Evolutionary conservation across 2,329 filamentous ascomycete species (phyloP), one percentile per base, ranked within the genome.

Genomic region (Xylariaceae sp.): DNA sequence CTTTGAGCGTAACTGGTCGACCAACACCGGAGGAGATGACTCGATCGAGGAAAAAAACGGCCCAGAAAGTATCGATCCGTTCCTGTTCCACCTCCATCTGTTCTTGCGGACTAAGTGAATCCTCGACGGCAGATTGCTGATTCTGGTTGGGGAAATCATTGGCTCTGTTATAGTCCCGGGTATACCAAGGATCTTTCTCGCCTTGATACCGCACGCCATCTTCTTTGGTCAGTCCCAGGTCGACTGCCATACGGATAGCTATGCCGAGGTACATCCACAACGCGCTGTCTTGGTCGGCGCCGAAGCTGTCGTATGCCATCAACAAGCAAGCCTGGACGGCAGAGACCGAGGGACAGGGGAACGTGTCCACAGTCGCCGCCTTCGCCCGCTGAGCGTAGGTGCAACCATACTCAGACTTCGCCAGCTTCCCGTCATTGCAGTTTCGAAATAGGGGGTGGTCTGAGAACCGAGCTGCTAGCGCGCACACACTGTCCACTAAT

Each of bases 261-360:
- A 93, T 87, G 0, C 91, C 92, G 1, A 96, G 79, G 68, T 96
- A 96, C 91, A 96, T 96, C 91, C 92, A 96, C 6, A 96, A 74
- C 0, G 91, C 90, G 70, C 91, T 96, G 67, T 96, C 92, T 65
- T 93, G 90, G 62, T 91, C 90, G 10, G 90, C 89, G 1, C 91
- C 92, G 64, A 96, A 96, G 43, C 93, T 89, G 63, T 96, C 91
- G 67, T 96, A 96, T 0, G 91, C 91, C 74, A 96, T 84, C 23
- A 96, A 76, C 10, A 96, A 74, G 47, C 89, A 92, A 0, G 91
- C 90, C 66, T 96, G 92, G 0, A 95, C 90, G 9, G 90, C 91
- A 20, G 89, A 89, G 1, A 96, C 87, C 2, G 88, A 91, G 0
- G 91, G 91, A 59, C 89, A 95, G 0, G 90, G 84, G 60, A 96